These are phyloP conservation scores for Fusarium drepaniforme DNA, from an alignment of 2,329 filamentous ascomycete species.

Conservation along the genomic window DNA sequence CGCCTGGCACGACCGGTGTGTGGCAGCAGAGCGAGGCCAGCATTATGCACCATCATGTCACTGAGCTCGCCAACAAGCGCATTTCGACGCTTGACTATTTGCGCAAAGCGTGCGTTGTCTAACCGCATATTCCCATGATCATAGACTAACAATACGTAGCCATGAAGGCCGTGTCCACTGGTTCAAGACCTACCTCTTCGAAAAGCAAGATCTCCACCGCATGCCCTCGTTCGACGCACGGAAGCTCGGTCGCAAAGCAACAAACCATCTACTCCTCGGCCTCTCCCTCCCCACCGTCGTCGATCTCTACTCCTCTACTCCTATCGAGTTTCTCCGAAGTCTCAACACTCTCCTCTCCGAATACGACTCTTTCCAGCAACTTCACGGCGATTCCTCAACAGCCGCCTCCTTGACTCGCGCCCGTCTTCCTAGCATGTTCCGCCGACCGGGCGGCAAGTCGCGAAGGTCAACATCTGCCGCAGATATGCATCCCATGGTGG, in stretches of 20 bases:
- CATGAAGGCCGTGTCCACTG: slow-evolving; percentile 96
- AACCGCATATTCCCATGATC: not conserved
- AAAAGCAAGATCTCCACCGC: slow-evolving; percentile 81
- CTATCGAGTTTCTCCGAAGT: slow-evolving; percentile 87
- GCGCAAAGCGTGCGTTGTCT: slow-evolving; percentile 82
- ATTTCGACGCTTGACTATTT: slow-evolving; percentile 96
- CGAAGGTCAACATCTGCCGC: slow-evolving; percentile 65
- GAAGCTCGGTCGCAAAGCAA: slow-evolving; percentile 89
- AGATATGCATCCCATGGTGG: slow-evolving; percentile 52
- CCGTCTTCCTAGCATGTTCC: slow-evolving; percentile 87
- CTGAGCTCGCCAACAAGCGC: slow-evolving; percentile 89
- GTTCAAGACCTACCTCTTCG: slow-evolving; percentile 97
- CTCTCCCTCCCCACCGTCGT: slow-evolving; percentile 91
- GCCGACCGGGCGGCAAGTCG: slow-evolving; percentile 71
- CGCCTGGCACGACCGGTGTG: slow-evolving; percentile 33
- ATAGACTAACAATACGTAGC: slow-evolving; percentile 57
- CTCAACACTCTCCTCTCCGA: slow-evolving; percentile 88
- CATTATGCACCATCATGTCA: slow-evolving; percentile 73
- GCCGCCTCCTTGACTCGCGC: slow-evolving; percentile 80
- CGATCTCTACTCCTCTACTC: slow-evolving; percentile 84
- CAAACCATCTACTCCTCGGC: slow-evolving; percentile 92
- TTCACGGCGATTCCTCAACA: slow-evolving; percentile 83
- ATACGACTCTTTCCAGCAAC: slow-evolving; percentile 93
- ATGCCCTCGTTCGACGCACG: slow-evolving; percentile 89
- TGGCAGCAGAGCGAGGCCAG: slow-evolving; percentile 61